A percentile compares a stretch with the other conserved stretches of the same genome.
Conservation (phyloP, 129 eudicot species). For the Centella asiatica region DNA sequence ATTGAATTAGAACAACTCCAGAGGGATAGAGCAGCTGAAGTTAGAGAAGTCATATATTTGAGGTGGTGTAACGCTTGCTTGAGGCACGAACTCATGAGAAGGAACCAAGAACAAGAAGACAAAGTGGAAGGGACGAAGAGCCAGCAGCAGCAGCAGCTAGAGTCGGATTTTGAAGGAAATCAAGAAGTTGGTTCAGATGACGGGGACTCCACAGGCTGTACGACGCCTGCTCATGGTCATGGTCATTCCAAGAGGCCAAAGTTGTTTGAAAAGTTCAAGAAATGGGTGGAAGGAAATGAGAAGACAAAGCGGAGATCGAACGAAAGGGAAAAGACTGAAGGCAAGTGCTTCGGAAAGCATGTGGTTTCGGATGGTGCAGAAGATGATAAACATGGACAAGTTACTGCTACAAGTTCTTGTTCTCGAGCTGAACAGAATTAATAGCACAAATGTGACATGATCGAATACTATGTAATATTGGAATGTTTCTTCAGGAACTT, state of each 20-base stretch:
- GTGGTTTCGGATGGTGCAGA: conserved; percentile 24
- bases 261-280: conserved; percentile 47
- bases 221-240: conserved; percentile 2
- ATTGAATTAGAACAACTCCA: conserved; percentile 37
- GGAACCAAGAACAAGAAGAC: conserved; percentile 32
- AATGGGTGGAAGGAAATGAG: conserved; percentile 59
- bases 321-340: conserved; percentile 24
- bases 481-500: too few relatives aligned
- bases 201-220: conserved; percentile 13
- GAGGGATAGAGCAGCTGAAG: conserved; percentile 38
- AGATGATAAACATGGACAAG: conserved; percentile 17
- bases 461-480: too few relatives aligned
- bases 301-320: conserved; percentile 17
- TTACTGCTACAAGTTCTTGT: conserved; percentile 20
- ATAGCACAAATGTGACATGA: background rate
- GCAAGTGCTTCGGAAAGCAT: conserved; percentile 29
- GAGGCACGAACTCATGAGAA: conserved; percentile 47
- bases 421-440: conserved; percentile 1
- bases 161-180: conserved; percentile 11
- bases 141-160: conserved; percentile 8
- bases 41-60: conserved; percentile 44
- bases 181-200: conserved; percentile 13
- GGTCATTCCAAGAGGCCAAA: conserved; percentile 31
- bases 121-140: conserved; percentile 9
- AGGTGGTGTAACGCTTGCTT: conserved; percentile 67